Percentiles rank a stretch among this genome's conserved stretches.
phyloP scores from a whole-genome alignment of 139 green algal species.

The Volvox reticuliferus region DNA sequence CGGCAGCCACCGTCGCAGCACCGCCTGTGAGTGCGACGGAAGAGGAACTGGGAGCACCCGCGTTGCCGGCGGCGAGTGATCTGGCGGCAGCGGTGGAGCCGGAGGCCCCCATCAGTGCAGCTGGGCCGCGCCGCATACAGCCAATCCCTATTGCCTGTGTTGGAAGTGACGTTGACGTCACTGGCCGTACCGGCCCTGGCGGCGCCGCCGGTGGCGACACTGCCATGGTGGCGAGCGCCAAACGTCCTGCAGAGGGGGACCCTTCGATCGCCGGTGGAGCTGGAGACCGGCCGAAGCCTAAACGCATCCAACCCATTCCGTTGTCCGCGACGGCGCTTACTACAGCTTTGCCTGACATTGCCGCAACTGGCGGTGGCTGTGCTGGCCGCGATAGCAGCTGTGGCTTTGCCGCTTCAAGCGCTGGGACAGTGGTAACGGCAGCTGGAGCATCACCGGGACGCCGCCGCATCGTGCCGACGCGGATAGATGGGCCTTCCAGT shows the following conservation, averaged over 20 bases:
- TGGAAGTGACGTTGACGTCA: background rate
- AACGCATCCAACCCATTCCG: constrained; percentile 43
- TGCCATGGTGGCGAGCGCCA: background rate
- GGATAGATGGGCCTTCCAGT: background rate
- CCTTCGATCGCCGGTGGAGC: background rate
- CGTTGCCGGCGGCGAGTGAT: background rate
- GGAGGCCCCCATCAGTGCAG: background rate
- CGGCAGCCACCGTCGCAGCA: background rate
- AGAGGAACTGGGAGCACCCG: background rate
- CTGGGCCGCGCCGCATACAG: background rate
- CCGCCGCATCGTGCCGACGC: constrained; percentile 25
- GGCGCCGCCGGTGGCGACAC: background rate
- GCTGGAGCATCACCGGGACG: background rate
- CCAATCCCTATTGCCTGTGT: background rate
- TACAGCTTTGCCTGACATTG: background rate
- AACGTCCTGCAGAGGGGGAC: background rate
- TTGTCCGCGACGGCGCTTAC: background rate
- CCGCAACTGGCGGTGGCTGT: background rate
- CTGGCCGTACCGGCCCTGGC: background rate
- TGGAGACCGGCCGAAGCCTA: background rate
- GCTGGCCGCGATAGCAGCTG: background rate
- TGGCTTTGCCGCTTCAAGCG: no score
- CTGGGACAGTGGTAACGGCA: background rate
- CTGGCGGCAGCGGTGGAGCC: background rate
- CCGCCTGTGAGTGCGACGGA: background rate